These are phyloP conservation scores for slime mould (Dictyostelium discoideum) DNA, from an alignment of 78 protist species.

Conservation along the genomic window DNA sequence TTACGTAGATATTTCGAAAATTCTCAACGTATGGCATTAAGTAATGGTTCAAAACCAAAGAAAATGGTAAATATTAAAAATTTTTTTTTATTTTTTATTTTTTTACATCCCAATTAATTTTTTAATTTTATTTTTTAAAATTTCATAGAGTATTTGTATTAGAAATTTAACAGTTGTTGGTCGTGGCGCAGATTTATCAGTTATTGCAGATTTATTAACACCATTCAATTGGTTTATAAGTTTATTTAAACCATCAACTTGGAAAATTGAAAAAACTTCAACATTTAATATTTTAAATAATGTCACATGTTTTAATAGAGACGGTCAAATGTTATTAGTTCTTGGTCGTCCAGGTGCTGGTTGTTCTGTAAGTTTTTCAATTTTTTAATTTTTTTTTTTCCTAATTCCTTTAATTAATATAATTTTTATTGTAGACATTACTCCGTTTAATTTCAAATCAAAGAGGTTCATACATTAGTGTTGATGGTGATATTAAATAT, in stretches of 20 bases:
- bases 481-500: constrained; percentile 59
- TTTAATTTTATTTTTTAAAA: constrained; percentile 8
- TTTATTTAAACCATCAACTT: constrained; percentile 27
- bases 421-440: neutral
- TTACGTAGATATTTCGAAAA: constrained; percentile 71
- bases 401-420: neutral
- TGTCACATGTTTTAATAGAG: constrained; percentile 46
- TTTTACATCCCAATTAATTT: neutral
- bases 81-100: neutral
- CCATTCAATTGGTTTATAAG: neutral
- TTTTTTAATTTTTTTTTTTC: constrained; percentile 14
- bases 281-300: constrained; percentile 71
- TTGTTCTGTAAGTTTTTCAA: constrained; percentile 8
- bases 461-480: constrained; percentile 14
- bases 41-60: constrained; percentile 35
- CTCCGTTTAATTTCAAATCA: constrained; percentile 67
- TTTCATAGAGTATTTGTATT: constrained; percentile 8
- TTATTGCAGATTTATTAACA: constrained; percentile 19
- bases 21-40: constrained; percentile 52
- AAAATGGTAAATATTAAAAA: constrained; percentile 17
- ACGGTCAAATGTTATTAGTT: constrained; percentile 80
- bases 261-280: constrained; percentile 5
- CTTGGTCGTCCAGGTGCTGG: constrained; percentile 78
- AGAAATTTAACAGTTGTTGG: constrained; percentile 59
- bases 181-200: constrained; percentile 32